Evolutionary conservation across 2,329 filamentous ascomycete species (phyloP).

Genomic region (Aspergillus sergii): DNA sequence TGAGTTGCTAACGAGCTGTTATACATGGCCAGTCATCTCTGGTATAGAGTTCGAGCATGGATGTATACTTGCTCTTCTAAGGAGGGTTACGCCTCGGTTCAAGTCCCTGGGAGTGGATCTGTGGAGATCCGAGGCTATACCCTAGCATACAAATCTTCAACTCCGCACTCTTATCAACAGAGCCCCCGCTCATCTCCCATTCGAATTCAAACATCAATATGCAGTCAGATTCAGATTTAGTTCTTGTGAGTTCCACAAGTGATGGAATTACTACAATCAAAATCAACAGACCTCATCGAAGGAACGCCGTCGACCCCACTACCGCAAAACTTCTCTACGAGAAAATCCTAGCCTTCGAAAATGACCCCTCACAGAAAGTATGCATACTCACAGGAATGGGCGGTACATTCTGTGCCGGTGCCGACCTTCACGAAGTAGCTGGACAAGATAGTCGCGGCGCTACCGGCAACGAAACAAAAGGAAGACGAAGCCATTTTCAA

Average conservation of each 20-base stretch:
- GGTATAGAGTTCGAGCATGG: rapidly evolving
- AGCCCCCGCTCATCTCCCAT: not conserved
- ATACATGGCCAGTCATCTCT: not conserved
- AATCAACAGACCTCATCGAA: constrained; percentile 31
- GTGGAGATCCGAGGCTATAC: not conserved
- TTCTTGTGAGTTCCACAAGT: not conserved
- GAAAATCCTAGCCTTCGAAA: constrained; percentile 54
- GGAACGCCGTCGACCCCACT: constrained; percentile 54
- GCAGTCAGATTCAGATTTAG: not conserved
- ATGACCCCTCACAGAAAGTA: constrained; percentile 54
- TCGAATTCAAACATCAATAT: not conserved
- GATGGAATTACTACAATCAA: not conserved
- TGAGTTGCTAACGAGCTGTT: not conserved
- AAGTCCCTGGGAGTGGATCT: not conserved
- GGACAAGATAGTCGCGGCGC: not conserved
- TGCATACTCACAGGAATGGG: constrained; percentile 54
- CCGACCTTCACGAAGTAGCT: constrained; percentile 54
- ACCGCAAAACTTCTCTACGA: not conserved
- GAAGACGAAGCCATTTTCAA: not conserved
- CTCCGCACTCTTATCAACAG: not conserved
- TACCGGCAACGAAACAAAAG: constrained; percentile 7
- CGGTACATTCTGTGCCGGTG: constrained; percentile 57
- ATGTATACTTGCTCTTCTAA: not conserved
- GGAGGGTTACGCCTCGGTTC: not conserved
- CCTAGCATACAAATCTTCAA: not conserved